Evolutionary conservation across 805 yeast genomes (phyloP).

Genomic region (Ogataea philodendri): DNA sequence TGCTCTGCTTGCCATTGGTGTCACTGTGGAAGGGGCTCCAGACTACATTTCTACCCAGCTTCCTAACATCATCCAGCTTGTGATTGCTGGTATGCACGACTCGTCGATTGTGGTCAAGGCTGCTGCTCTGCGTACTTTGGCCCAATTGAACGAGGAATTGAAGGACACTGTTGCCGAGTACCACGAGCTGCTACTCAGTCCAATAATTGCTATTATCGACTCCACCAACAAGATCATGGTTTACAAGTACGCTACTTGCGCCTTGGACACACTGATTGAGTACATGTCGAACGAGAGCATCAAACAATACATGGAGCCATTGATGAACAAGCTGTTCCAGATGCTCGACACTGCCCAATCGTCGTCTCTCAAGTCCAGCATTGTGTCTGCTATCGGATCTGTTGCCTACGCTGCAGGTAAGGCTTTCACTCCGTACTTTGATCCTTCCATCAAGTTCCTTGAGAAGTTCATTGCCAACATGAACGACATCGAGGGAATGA

Average conservation of each 20-base stretch:
- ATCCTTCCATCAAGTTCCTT: conserved; percentile 72
- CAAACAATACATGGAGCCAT: conserved; percentile 73
- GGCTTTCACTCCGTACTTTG: conserved; percentile 81
- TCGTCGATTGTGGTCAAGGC: conserved; percentile 70
- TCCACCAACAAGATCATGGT: conserved; percentile 78
- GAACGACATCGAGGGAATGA: conserved; percentile 69
- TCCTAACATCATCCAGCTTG: conserved; percentile 65
- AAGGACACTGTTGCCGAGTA: conserved; percentile 82
- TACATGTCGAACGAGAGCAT: conserved; percentile 87
- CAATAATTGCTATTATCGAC: conserved; percentile 83
- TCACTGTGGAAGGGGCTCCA: conserved; percentile 89
- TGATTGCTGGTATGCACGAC: conserved; percentile 77
- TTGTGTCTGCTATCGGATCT: conserved; percentile 95
- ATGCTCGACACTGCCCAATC: conserved; percentile 76
- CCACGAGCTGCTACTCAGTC: conserved; percentile 80
- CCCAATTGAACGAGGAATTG: conserved; percentile 76
- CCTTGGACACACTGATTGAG: conserved; percentile 89
- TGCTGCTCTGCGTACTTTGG: conserved; percentile 80
- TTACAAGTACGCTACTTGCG: conserved; percentile 86
- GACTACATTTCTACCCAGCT: conserved; percentile 81
- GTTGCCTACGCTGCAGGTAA: conserved; percentile 95
- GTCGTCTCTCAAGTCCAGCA: conserved; percentile 72
- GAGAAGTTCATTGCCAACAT: conserved; percentile 74
- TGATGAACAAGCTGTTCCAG: conserved; percentile 83
- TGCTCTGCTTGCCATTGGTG: conserved; percentile 76